Evolutionary conservation across 2,329 filamentous ascomycete genomes (phyloP), one percentile per base, ranked within the genome.

Genomic region (Sarocladium kiliense): DNA sequence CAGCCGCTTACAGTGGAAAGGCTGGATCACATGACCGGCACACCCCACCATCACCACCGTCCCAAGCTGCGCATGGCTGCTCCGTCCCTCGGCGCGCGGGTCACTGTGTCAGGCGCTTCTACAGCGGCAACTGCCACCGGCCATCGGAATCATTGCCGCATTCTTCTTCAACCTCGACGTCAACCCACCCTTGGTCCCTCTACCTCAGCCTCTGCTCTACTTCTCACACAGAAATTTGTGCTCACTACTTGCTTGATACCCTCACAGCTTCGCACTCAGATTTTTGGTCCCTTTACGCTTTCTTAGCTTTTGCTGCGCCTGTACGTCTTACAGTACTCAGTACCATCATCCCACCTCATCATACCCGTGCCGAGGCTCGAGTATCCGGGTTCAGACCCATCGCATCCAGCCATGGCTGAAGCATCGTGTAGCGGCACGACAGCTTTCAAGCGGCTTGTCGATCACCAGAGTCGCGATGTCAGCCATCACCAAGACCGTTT

Each of bases 371-470:
- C 47, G 47, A 51, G 47, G 47, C 47, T 36, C 47, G 11, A 11
- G 10, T 23, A 23, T 51, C 18, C n/a, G 30, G 27, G 4, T 9
- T 27, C 12, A 27, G 11, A 34, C 21, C 26, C 25, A 23, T 23
- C n/a, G 19, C 23, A 51, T 41, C 56, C 56, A 18, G 50, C 25
- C 54, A 76, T 76, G 73, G 67, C 71, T 36, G 72, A 74, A 54
- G 66, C 67, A 55, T 72, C 72, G 10, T 76, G 74, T 58, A 72
- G 72, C 58, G 73, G 72, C 32, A 66, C 67, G 2, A 71, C 70
- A 50, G 72, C 74, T 34, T 74, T 76, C 55, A 76, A 76, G 65
- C 69, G 67, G 12, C 66, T 76, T 41, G 61, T 72, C 19, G 71
- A 75, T 9, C 72, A 75, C 37, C 72, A 75, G 53, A 64, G 66